Evolutionary conservation across 2,329 filamentous ascomycete species (phyloP).

Genomic region (Botrytis elliptica): DNA sequence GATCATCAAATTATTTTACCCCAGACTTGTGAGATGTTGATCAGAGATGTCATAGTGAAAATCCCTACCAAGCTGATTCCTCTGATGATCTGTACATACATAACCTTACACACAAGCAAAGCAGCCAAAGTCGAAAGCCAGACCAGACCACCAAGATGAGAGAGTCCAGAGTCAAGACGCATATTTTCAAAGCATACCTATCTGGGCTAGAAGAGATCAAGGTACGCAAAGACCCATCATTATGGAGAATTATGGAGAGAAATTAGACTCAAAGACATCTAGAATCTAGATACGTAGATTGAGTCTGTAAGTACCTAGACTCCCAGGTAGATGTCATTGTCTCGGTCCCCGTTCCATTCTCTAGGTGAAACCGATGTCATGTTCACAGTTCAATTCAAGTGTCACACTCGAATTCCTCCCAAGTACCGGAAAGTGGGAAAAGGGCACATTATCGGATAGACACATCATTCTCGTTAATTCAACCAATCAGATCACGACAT

Average conservation of each 20-base stretch:
- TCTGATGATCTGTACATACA: neutral
- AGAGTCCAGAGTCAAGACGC: neutral
- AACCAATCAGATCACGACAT: neutral
- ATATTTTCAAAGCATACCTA: neutral
- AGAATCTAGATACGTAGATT: neutral
- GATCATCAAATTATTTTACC: neutral
- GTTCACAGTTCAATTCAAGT: neutral
- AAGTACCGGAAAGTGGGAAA: neutral
- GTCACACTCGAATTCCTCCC: neutral
- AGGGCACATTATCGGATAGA: neutral
- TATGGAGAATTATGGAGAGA: neutral
- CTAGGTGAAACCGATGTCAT: neutral
- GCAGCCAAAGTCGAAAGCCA: neutral
- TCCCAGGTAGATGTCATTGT: neutral
- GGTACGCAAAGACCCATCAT: neutral
- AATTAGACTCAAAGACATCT: neutral
- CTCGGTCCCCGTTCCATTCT: neutral
- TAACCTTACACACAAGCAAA: neutral
- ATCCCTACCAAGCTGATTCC: neutral
- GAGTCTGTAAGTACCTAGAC: neutral
- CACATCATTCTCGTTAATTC: neutral
- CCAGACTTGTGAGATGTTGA: constrained; percentile 11
- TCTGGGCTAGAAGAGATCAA: neutral
- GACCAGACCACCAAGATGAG: neutral
- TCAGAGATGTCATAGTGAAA: neutral